Evolutionary conservation across 495 filamentous ascomycete genomes (phyloP), one percentile per base, ranked within the genome.

Genomic region (Chaetomium tenue): DNA sequence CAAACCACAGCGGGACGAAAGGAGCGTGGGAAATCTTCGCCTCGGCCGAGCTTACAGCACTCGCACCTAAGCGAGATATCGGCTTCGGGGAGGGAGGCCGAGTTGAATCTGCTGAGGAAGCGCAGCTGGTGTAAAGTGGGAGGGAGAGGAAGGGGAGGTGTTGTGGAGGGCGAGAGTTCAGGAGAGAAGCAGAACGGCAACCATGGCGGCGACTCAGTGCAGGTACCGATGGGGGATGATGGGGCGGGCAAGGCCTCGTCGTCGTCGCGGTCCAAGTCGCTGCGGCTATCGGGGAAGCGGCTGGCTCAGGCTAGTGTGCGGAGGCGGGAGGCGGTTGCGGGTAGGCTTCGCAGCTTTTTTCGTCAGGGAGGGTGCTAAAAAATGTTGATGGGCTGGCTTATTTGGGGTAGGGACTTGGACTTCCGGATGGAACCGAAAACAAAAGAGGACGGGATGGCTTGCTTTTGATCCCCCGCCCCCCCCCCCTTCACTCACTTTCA

Each of bases 261-360:
- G 3, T 9, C 9, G 18, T 50, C 18, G 3, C 22, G 39, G 20
- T 37, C 63, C 0, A 39, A 40, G 23, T 26, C 63, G 0, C 22
- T 52, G 3, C 68, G 67, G 33, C 48, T 68, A 7, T 68, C 75
- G 39, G 68, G 67, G 57, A 74, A 68, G 57, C 73, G 67, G 61
- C 75, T 74, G 76, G 63, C 64, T 16, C 68, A 70, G 59, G 70
- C 75, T 0, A 73, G 75, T 22, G 70, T 64, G 53, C 70, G 77
- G 55, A 71, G 76, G 46, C 74, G 74, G 37, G 78, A 74, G 25
- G 72, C 75, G 52, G 69, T 81, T 57, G 76, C 74, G 25, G 74
- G 80, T 57, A 73, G 78, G 22, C 74, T 79, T 58, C 75, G 76
- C 39, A 79, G 68, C 42, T 72, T 79, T 25, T 82, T 83, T 58